phyloP scores from a whole-genome alignment of 768 basidiomycete genomes.

The Jaapia argillacea region DNA sequence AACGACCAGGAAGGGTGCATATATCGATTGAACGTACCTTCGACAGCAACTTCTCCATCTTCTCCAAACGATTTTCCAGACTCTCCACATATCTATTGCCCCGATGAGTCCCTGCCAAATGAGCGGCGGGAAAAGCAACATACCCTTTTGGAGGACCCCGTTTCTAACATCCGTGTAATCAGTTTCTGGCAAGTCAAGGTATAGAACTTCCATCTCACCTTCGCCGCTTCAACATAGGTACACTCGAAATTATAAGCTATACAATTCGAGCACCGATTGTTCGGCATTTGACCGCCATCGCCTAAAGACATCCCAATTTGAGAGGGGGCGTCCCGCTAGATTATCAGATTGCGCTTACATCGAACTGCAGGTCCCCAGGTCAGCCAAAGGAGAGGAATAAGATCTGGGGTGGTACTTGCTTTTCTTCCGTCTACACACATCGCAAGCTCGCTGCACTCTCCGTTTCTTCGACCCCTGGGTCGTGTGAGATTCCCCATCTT shows the following conservation, averaged over 20 bases:
- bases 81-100: slow-evolving; percentile 24
- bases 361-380: slow-evolving; percentile 34
- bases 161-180: slow-evolving; percentile 18
- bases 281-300: slow-evolving; percentile 61
- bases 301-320: slow-evolving; percentile 24
- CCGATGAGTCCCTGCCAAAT: neutral
- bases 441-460: slow-evolving; percentile 70
- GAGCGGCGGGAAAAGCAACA: slow-evolving; percentile 11
- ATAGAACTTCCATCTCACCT: slow-evolving; percentile 34
- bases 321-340: neutral
- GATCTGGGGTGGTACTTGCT: slow-evolving; percentile 31
- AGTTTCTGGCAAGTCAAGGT: neutral
- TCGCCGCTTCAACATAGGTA: slow-evolving; percentile 59
- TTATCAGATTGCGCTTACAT: slow-evolving; percentile 33
- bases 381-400: slow-evolving; percentile 3
- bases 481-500: slow-evolving; percentile 30
- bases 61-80: slow-evolving; percentile 31
- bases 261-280: slow-evolving; percentile 57
- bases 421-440: slow-evolving; percentile 79
- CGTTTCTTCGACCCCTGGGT: slow-evolving; percentile 48
- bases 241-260: slow-evolving; percentile 47
- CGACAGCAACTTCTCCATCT: slow-evolving; percentile 29
- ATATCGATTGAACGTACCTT: slow-evolving; percentile 16
- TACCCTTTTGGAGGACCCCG: slow-evolving; percentile 59
- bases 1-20: neutral